Percentiles rank a stretch among this genome's conserved stretches.
phyloP scores from a whole-genome alignment of 306 rosid species.

The Rubus parviflorus region DNA sequence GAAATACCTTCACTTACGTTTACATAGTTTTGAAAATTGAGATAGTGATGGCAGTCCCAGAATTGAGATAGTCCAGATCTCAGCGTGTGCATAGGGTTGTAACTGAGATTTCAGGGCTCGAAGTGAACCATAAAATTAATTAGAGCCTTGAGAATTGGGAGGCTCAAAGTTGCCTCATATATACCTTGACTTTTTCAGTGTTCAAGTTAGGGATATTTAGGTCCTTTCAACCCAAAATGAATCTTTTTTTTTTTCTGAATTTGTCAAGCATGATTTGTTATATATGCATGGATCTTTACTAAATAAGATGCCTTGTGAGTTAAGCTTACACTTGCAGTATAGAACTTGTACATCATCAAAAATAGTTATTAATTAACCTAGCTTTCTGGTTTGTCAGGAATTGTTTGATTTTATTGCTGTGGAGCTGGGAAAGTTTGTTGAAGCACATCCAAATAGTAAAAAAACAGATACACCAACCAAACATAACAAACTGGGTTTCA shows the following conservation, averaged over 20 bases:
- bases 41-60: no score
- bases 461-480: background rate
- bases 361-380: background rate
- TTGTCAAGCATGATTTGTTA: no score
- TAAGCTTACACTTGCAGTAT: background rate
- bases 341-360: background rate
- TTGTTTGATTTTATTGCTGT: constrained; percentile 51
- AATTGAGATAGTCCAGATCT: no score
- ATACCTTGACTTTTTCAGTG: no score
- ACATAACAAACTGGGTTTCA: constrained; percentile 53
- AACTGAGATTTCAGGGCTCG: no score
- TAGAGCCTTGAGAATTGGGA: background rate
- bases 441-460: constrained; percentile 31
- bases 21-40: background rate
- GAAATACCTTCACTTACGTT: background rate
- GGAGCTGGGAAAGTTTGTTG: constrained; percentile 57
- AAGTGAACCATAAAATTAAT: no score
- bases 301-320: background rate
- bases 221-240: background rate
- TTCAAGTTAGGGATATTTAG: background rate
- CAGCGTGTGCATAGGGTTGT: no score
- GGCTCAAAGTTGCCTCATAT: background rate
- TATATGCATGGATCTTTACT: no score
- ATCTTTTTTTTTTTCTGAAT: no score
- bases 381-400: constrained; percentile 37